phyloP scores from a whole-genome alignment of 1,139 yeast genomes.

The Yamadazyma mexicana region DNA sequence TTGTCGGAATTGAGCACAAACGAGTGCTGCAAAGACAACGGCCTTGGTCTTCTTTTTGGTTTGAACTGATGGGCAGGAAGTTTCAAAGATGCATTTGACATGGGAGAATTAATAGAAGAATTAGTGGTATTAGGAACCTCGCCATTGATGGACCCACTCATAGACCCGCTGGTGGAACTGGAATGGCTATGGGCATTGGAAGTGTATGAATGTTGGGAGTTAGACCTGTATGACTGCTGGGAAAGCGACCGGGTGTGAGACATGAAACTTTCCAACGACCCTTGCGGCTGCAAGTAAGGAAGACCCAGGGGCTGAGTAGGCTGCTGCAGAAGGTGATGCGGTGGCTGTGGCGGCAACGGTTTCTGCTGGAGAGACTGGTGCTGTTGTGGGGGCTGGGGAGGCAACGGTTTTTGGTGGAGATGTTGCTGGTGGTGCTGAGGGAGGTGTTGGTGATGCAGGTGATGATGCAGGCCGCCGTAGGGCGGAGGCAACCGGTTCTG shows the following conservation, averaged over 20 bases:
- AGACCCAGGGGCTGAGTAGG: background rate
- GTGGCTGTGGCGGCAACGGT: slow-evolving; percentile 4
- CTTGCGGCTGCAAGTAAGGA: background rate
- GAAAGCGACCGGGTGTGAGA: slow-evolving; percentile 1
- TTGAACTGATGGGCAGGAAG: slow-evolving; percentile 32
- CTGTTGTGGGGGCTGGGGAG: slow-evolving; percentile 2
- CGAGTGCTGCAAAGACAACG: slow-evolving; percentile 40
- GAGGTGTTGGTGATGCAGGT: slow-evolving; percentile 4
- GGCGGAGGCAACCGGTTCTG: slow-evolving; percentile 6
- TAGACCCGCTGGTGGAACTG: slow-evolving; percentile 1
- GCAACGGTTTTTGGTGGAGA: too few species aligned
- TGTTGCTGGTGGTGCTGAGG: slow-evolving; percentile 12
- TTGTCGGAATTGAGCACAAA: slow-evolving; percentile 26
- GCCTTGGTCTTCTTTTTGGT: slow-evolving; percentile 46
- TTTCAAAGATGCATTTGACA: slow-evolving; percentile 15
- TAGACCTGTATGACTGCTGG: too few species aligned
- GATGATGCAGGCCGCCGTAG: too few species aligned
- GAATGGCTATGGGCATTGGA: slow-evolving; percentile 1
- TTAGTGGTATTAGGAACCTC: background rate
- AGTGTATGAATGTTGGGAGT: slow-evolving; percentile 2
- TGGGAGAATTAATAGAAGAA: slow-evolving; percentile 7
- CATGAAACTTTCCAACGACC: background rate
- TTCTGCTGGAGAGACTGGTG: slow-evolving; percentile 9
- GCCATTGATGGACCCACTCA: slow-evolving; percentile 3
- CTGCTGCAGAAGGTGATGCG: background rate